These are phyloP conservation scores for Diutina ranongensis DNA, from an alignment of 1,139 yeast species.

Conservation along the genomic window DNA sequence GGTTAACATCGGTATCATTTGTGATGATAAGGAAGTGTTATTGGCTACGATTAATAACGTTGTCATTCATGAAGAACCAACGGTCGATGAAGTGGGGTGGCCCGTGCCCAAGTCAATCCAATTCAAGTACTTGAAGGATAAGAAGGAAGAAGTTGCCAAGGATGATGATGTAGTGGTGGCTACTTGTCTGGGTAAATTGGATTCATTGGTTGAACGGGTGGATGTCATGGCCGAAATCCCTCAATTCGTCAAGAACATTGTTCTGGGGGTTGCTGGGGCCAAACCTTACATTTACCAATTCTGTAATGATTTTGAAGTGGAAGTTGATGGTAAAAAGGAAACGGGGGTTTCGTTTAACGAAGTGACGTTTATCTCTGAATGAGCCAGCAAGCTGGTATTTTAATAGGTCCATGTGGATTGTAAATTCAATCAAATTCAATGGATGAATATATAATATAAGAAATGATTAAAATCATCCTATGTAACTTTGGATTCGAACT, in stretches of 20 bases:
- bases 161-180: slow-evolving; percentile 24
- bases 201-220: slow-evolving; percentile 67
- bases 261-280: slow-evolving; percentile 90
- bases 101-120: slow-evolving; percentile 63
- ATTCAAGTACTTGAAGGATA: slow-evolving; percentile 29
- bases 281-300: slow-evolving; percentile 92
- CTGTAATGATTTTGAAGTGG: slow-evolving; percentile 42
- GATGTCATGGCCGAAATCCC: slow-evolving; percentile 98
- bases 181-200: slow-evolving; percentile 42
- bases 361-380: slow-evolving; percentile 62
- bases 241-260: slow-evolving; percentile 83
- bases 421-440: background rate
- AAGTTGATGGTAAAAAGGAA: slow-evolving; percentile 33
- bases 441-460: background rate
- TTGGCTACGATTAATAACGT: slow-evolving; percentile 58
- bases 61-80: slow-evolving; percentile 48
- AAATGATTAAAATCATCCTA: too few relatives aligned
- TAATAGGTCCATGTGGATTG: background rate
- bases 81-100: slow-evolving; percentile 82
- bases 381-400: slow-evolving; percentile 6
- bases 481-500: too few relatives aligned
- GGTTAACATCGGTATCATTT: slow-evolving; percentile 69
- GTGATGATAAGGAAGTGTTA: slow-evolving; percentile 51
- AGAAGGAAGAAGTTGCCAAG: slow-evolving; percentile 11
- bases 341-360: slow-evolving; percentile 68